These are phyloP conservation scores for Brassica carinata DNA, from an alignment of 345 rosid species.

Conservation along the genomic window DNA sequence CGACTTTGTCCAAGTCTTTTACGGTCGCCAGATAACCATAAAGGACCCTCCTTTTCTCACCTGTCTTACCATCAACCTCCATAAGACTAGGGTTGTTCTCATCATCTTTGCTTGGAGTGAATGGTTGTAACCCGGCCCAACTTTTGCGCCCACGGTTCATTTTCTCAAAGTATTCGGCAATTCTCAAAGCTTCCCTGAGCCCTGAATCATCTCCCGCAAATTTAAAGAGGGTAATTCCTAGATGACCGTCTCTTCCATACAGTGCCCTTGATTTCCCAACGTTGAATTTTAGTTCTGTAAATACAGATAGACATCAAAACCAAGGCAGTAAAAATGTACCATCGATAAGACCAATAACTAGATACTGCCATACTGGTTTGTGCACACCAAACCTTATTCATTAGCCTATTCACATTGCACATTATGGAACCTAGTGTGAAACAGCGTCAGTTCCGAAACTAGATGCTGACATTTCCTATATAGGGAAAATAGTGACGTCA, in stretches of 20 bases:
- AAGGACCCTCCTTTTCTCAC: slow-evolving; percentile 75
- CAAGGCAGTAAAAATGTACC: slow-evolving; percentile 26
- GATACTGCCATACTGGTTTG: slow-evolving; percentile 10
- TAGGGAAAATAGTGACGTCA: slow-evolving; percentile 7
- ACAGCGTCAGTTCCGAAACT: slow-evolving; percentile 20
- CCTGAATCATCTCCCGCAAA: slow-evolving; percentile 72
- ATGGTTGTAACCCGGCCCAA: slow-evolving; percentile 67
- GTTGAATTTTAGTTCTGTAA: slow-evolving; percentile 76
- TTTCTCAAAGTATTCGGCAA: slow-evolving; percentile 82
- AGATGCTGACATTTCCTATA: slow-evolving; percentile 11
- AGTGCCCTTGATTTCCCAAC: slow-evolving; percentile 87
- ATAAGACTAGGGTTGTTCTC: slow-evolving; percentile 75
- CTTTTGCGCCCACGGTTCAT: slow-evolving; percentile 73
- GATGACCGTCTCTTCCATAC: slow-evolving; percentile 94
- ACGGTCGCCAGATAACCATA: slow-evolving; percentile 83
- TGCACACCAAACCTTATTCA: slow-evolving; percentile 19
- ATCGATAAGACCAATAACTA: slow-evolving; percentile 21
- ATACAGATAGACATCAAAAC: slow-evolving; percentile 35
- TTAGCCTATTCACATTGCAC: slow-evolving; percentile 27
- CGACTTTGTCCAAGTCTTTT: slow-evolving; percentile 74
- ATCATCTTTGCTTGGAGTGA: slow-evolving; percentile 68
- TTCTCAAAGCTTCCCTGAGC: slow-evolving; percentile 69
- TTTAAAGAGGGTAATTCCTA: slow-evolving; percentile 73
- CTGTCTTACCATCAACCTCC: slow-evolving; percentile 62
- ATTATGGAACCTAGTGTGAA: slow-evolving; percentile 15